phyloP scores from a whole-genome alignment of 345 rosid genomes.

The Erucastrum elatum region DNA sequence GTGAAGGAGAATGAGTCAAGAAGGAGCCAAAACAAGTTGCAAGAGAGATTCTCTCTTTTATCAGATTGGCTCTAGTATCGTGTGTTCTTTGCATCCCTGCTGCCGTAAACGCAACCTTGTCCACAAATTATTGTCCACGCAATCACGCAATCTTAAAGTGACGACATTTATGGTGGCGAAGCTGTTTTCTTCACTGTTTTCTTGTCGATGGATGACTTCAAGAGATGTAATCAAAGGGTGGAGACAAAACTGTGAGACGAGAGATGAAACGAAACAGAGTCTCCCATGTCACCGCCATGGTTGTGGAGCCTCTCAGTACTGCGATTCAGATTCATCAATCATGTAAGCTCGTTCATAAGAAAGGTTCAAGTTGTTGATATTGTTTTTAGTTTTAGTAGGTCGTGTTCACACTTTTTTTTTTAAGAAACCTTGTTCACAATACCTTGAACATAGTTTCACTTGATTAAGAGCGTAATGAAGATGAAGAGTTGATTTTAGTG shows the following conservation, averaged over 20 bases:
- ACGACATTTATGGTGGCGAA: slow-evolving; percentile 33
- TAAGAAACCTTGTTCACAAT: not conserved
- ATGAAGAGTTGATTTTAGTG: not conserved
- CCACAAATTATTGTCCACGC: no score
- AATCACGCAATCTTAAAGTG: no score
- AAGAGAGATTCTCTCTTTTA: slow-evolving; percentile 80
- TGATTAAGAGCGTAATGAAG: not conserved
- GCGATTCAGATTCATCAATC: not conserved
- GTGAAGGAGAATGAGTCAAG: slow-evolving; percentile 54
- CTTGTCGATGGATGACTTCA: slow-evolving; percentile 18
- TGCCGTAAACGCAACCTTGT: no score
- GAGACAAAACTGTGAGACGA: not conserved
- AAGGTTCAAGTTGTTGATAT: not conserved
- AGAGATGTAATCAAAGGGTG: not conserved
- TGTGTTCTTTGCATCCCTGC: no score
- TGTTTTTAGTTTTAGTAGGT: not conserved
- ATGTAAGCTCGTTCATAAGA: not conserved
- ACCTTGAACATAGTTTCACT: not conserved
- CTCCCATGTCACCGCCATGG: not conserved
- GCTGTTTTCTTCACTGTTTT: slow-evolving; percentile 35
- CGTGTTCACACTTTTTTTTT: not conserved
- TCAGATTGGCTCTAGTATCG: no score
- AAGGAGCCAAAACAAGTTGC: slow-evolving; percentile 56
- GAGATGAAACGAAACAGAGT: not conserved
- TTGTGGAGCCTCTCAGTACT: not conserved